phyloP scores from a whole-genome alignment of 257 asterid species.

The Primulina huaijiensis region DNA sequence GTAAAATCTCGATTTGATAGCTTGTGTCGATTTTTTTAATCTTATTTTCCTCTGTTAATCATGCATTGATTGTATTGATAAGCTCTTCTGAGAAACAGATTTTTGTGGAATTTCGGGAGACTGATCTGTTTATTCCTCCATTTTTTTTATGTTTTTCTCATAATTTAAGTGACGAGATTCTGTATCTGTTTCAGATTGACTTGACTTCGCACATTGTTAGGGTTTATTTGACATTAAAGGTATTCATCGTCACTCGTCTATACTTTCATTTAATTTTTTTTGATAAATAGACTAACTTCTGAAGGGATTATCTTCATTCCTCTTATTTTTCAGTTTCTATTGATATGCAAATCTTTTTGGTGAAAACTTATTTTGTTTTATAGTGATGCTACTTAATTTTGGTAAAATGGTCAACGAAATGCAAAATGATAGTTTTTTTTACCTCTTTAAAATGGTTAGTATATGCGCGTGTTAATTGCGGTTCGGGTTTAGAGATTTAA shows the following conservation, averaged over 20 bases:
- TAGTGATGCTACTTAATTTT: neutral
- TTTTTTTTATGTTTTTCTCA: constrained; percentile 13
- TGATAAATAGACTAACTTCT: too few relatives aligned
- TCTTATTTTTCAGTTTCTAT: neutral
- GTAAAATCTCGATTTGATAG: constrained; percentile 34
- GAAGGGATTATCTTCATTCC: neutral
- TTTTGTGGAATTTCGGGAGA: neutral
- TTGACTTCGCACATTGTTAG: constrained; percentile 89
- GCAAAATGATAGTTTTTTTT: neutral
- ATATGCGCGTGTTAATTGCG: neutral
- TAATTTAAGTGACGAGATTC: constrained; percentile 3
- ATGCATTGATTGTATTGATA: neutral
- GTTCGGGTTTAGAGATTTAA: neutral
- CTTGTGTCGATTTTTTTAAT: neutral
- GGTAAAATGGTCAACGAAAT: neutral
- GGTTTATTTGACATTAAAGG: constrained; percentile 84
- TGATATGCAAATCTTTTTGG: neutral
- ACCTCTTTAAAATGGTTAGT: neutral
- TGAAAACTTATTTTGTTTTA: too few relatives aligned
- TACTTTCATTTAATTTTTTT: constrained; percentile 4
- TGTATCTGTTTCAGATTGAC: constrained; percentile 68
- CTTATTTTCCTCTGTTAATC: neutral
- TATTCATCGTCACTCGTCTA: constrained; percentile 23
- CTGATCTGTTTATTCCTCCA: constrained; percentile 8
- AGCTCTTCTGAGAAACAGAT: neutral